These are phyloP conservation scores for Hyaloscypha variabilis DNA, from an alignment of 495 filamentous ascomycete species.

Conservation along the genomic window DNA sequence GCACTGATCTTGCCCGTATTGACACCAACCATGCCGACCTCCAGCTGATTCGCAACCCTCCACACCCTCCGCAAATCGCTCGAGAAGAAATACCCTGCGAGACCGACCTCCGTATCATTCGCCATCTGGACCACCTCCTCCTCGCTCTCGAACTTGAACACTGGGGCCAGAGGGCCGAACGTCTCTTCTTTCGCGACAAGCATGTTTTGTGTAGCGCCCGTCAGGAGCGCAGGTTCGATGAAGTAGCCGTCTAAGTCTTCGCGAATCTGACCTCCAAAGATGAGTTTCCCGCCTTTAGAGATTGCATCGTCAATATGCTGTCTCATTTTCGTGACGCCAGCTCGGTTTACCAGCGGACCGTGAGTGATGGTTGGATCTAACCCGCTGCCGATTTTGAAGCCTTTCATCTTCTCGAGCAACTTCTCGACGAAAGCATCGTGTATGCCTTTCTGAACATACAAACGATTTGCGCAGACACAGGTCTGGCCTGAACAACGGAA, in stretches of 20 bases:
- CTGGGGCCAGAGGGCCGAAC: constrained; percentile 77
- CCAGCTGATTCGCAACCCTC: constrained; percentile 74
- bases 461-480: constrained; percentile 77
- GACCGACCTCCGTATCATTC: constrained; percentile 72
- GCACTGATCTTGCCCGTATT: constrained; percentile 58
- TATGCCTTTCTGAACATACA: constrained; percentile 74
- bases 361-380: constrained; percentile 70
- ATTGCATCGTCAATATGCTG: constrained; percentile 70
- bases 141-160: constrained; percentile 79
- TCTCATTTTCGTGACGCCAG: constrained; percentile 71
- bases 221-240: constrained; percentile 75
- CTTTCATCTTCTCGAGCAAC: constrained; percentile 70
- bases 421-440: constrained; percentile 72
- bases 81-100: constrained; percentile 84
- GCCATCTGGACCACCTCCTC: constrained; percentile 78
- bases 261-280: neutral
- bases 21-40: constrained; percentile 89
- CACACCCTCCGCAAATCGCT: constrained; percentile 67
- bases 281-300: constrained; percentile 62
- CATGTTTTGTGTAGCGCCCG: constrained; percentile 77
- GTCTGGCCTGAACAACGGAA: constrained; percentile 86
- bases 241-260: constrained; percentile 61
- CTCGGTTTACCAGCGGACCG: constrained; percentile 76
- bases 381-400: constrained; percentile 75
- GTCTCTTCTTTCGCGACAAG: constrained; percentile 76